Evolutionary conservation across 495 filamentous ascomycete species (phyloP), one percentile per base, ranked within the genome.

Genomic region (Hypomontagnella submonticulosa): DNA sequence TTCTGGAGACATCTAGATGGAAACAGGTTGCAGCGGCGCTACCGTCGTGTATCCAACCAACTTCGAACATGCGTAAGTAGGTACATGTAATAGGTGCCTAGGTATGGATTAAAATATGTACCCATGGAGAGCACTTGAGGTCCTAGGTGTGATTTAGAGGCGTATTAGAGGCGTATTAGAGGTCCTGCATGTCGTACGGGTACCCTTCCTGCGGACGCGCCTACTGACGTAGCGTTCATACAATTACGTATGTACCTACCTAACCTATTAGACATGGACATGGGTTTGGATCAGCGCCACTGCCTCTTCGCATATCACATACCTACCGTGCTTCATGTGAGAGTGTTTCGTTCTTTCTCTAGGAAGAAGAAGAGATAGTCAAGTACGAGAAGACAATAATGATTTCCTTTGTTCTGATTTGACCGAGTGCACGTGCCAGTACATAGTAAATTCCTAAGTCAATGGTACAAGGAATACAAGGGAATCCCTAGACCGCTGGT

Each of bases 1-100:
- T 18, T 57, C 51, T 27, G 19, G 43, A 47, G 20, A 55, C 19
- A 9, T 16, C 6, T 6, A 57, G 19, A 48, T 38, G 44, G 61
- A 36, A 27, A 57, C 38, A 63, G 50, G 60, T 36, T 47, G 47
- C 61, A 64, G 61, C 61, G 9, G 32, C 61, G 54, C 61, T 64
- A 64, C 54, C n/a, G 53, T 58, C 23, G 53, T 64, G 57, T 51
- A 51, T 51, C 57, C 46, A 43, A 60, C 57, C 37, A 60, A 51
- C 43, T 15, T 34, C 15, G 1, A n/a, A 59, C 8, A 41, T 27
- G 30, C 40, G 34, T 43, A 51, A 10, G 34, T 59, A 42, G 20
- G 1, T 48, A 57, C 2, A 36, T 46, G 3, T 6, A 27, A 6
- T 27, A 27, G 23, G n/a, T n/a, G n/a, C n/a, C n/a, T 48, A 33